These are phyloP conservation scores for Melanopsichium pennsylvanicum DNA, from an alignment of 1,284 basidiomycete genomes.

Conservation along the genomic window DNA sequence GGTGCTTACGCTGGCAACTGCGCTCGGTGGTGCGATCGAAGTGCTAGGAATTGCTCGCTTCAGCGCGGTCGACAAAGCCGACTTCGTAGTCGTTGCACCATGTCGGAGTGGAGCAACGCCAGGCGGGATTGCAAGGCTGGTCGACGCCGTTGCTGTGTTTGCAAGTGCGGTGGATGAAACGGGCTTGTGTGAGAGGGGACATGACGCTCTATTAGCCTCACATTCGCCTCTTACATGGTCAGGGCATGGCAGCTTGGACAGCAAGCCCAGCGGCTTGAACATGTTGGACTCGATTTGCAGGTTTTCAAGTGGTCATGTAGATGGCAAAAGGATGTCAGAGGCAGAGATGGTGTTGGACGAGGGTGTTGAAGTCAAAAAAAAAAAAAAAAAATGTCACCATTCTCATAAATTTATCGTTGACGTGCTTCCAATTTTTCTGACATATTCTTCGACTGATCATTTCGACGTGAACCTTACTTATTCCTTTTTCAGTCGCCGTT, in stretches of 20 bases:
- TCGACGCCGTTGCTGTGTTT: slow-evolving; percentile 8
- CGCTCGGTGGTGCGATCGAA: slow-evolving; percentile 1
- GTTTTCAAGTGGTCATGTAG: no score
- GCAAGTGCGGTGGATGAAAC: not conserved
- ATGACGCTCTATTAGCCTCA: slow-evolving; percentile 28
- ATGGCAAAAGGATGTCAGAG: not conserved
- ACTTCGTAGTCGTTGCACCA: not conserved
- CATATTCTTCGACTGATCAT: no score
- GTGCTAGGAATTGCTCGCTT: slow-evolving; percentile 12
- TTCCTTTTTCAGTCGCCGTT: no score
- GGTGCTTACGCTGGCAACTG: not conserved
- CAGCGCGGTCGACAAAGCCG: not conserved
- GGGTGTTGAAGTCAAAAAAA: not conserved
- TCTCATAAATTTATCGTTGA: no score
- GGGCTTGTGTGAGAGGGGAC: slow-evolving; percentile 48
- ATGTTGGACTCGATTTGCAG: slow-evolving; percentile 24
- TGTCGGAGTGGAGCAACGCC: slow-evolving; percentile 5
- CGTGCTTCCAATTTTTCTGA: no score
- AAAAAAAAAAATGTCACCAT: no score
- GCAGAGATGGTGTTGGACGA: not conserved
- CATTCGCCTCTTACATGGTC: slow-evolving; percentile 49
- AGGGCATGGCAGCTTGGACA: slow-evolving; percentile 51
- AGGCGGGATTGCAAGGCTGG: slow-evolving; percentile 3
- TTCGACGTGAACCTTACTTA: no score
- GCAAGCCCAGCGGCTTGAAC: slow-evolving; percentile 51